phyloP scores from a whole-genome alignment of 805 yeast species.

The Nakazawaea peltata region DNA sequence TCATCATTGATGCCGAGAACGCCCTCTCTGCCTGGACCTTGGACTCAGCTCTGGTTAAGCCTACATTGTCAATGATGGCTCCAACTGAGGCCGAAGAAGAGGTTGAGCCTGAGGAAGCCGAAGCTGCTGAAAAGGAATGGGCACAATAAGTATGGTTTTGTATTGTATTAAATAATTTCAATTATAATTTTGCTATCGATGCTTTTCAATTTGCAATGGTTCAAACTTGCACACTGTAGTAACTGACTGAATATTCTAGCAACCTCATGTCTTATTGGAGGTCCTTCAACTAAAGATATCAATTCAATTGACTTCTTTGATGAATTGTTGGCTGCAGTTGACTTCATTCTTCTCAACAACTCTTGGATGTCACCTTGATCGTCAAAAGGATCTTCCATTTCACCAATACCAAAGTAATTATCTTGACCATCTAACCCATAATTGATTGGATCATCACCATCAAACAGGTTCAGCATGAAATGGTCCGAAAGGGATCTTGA shows the following conservation, averaged over 20 bases:
- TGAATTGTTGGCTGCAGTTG: too few relatives aligned
- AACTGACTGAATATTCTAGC: not conserved
- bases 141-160: slow-evolving; percentile 26
- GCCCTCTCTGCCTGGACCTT: slow-evolving; percentile 81
- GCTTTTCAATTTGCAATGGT: not conserved
- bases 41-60: slow-evolving; percentile 75
- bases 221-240: not conserved
- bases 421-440: too few relatives aligned
- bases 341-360: too few relatives aligned
- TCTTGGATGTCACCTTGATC: too few relatives aligned
- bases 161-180: too few relatives aligned
- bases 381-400: too few relatives aligned
- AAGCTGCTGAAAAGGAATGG: slow-evolving; percentile 45
- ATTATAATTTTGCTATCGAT: not conserved
- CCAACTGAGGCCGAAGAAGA: slow-evolving; percentile 43
- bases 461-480: too few relatives aligned
- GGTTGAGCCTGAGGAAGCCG: slow-evolving; percentile 38
- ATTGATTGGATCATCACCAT: too few relatives aligned
- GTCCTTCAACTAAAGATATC: too few relatives aligned
- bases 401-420: too few relatives aligned
- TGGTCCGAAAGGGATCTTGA: not conserved
- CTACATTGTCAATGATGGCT: slow-evolving; percentile 62
- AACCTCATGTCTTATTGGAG: not conserved
- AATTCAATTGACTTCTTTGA: too few relatives aligned
- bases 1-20: slow-evolving; percentile 77